Evolutionary conservation across 2,329 filamentous ascomycete genomes (phyloP).

Genomic region (Colletotrichum cordylinicola): DNA sequence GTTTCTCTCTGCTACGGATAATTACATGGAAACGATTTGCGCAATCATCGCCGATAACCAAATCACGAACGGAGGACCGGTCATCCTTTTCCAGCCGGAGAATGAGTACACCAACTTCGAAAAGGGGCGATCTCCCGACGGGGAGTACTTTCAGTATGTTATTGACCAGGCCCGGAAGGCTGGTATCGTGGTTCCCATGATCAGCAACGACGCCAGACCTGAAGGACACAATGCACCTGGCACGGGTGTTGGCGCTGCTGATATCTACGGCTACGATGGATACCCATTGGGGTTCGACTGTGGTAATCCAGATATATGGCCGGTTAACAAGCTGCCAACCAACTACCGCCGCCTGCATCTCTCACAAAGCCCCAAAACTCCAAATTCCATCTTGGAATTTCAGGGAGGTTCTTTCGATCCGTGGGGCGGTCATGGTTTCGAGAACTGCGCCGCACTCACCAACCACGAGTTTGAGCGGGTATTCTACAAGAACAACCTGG

Average conservation of each 20-base stretch:
- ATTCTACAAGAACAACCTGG: constrained; percentile 79
- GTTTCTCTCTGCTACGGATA: constrained; percentile 71
- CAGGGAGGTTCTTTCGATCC: constrained; percentile 77
- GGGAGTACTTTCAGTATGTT: constrained; percentile 73
- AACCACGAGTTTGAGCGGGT: constrained; percentile 79
- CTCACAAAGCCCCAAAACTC: constrained; percentile 65
- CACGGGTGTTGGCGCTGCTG: constrained; percentile 47
- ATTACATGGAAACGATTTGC: constrained; percentile 59
- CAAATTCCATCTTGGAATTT: constrained; percentile 69
- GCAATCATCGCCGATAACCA: constrained; percentile 73
- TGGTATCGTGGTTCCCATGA: constrained; percentile 76
- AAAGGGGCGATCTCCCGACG: constrained; percentile 52
- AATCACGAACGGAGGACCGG: constrained; percentile 82
- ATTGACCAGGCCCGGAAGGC: constrained; percentile 70
- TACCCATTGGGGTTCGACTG: constrained; percentile 69
- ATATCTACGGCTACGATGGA: constrained; percentile 57
- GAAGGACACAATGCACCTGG: constrained; percentile 69
- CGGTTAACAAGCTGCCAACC: constrained; percentile 31
- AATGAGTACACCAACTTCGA: constrained; percentile 76
- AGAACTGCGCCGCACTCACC: constrained; percentile 68
- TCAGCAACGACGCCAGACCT: constrained; percentile 74
- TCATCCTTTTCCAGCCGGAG: constrained; percentile 81
- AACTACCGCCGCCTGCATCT: constrained; percentile 47
- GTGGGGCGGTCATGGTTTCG: constrained; percentile 76
- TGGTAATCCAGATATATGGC: constrained; percentile 52